Evolutionary conservation across 257 asterid species (phyloP).

Genomic region (Solanum sparsipilum): DNA sequence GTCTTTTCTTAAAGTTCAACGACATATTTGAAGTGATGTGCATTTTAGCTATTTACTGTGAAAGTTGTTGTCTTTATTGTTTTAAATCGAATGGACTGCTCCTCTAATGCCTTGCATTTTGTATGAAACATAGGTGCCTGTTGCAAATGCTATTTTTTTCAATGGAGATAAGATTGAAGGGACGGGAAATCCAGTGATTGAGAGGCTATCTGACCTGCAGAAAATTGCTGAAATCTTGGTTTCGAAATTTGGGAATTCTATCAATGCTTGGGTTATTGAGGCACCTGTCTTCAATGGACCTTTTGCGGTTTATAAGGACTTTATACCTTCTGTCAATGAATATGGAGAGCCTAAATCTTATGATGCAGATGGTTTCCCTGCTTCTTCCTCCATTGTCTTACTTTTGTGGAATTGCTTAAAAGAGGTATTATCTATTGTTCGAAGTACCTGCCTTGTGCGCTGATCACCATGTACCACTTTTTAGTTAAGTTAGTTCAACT

Average conservation of each 20-base stretch:
- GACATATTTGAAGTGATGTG: neutral
- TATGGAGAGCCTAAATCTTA: constrained; percentile 74
- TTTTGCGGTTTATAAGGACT: constrained; percentile 84
- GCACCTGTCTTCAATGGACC: constrained; percentile 75
- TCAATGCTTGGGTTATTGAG: constrained; percentile 87
- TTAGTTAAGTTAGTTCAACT: neutral
- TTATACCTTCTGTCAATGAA: constrained; percentile 62
- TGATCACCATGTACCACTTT: neutral
- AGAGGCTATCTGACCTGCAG: constrained; percentile 70
- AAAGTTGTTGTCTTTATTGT: neutral
- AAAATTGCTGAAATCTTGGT: constrained; percentile 65
- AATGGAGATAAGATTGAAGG: constrained; percentile 76
- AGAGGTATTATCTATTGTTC: constrained; percentile 33
- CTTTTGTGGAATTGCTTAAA: constrained; percentile 63
- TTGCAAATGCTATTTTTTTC: constrained; percentile 80
- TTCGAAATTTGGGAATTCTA: constrained; percentile 67
- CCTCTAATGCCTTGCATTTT: neutral
- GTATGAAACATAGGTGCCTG: constrained; percentile 51
- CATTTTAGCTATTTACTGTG: neutral
- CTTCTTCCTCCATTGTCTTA: constrained; percentile 56
- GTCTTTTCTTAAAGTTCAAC: neutral
- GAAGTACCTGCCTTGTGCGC: neutral
- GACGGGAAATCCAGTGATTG: constrained; percentile 73
- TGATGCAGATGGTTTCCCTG: constrained; percentile 74
- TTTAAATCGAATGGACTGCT: neutral